Conservation (phyloP, 495 filamentous ascomycete species). For the Penicillium longicatenatum region DNA sequence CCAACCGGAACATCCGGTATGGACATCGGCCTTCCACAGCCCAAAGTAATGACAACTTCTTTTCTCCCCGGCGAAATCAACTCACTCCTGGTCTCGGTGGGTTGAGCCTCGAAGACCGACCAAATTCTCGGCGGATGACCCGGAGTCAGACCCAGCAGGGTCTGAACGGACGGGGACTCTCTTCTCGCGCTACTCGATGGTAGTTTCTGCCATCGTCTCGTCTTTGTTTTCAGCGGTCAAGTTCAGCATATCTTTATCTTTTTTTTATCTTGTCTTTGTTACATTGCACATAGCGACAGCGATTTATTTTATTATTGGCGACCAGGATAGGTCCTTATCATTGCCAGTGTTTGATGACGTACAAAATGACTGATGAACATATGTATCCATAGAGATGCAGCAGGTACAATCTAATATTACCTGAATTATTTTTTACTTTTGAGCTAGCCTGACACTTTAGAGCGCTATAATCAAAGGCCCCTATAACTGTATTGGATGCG, state of each 20-base stretch:
- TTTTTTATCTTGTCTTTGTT: neutral
- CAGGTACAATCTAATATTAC: neutral
- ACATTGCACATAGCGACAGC: neutral
- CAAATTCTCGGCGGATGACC: conserved; percentile 38
- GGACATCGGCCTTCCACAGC: conserved; percentile 23
- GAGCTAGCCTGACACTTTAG: too few species aligned
- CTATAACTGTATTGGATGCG: too few species aligned
- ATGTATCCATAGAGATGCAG: neutral
- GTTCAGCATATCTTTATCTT: conserved; percentile 1
- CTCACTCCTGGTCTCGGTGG: conserved; percentile 43
- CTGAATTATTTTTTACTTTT: neutral
- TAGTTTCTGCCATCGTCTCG: neutral
- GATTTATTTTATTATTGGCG: neutral
- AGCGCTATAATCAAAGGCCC: too few species aligned
- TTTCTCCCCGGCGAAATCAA: conserved; percentile 37
- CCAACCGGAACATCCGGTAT: conserved; percentile 44
- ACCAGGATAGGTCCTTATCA: neutral
- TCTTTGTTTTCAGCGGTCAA: neutral
- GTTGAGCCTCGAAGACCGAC: conserved; percentile 45
- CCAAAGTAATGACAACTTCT: conserved; percentile 14
- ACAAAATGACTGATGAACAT: neutral
- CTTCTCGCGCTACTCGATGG: conserved; percentile 1
- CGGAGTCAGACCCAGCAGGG: conserved; percentile 41
- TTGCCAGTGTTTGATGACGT: neutral
- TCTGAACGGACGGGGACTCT: neutral